A percentile compares a stretch with the other conserved stretches of the same genome.
Evolutionary conservation across 352 stramenopile genomes (phyloP).

Genomic region (Pythium periplocum): DNA sequence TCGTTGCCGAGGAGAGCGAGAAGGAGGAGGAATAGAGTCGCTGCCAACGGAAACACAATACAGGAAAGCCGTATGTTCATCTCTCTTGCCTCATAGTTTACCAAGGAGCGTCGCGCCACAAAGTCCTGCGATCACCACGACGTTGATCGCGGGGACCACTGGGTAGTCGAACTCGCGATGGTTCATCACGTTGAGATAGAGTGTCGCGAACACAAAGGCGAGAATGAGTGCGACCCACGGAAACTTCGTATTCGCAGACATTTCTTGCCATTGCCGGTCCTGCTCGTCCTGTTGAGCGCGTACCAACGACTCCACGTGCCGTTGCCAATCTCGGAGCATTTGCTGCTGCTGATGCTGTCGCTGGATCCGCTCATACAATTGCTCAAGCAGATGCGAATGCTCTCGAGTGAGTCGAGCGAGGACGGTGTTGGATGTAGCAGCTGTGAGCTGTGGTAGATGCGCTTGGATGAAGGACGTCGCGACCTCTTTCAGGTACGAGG

Average conservation of each 20-base stretch:
- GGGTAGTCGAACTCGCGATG: conserved; percentile 37
- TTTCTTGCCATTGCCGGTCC: conserved; percentile 23
- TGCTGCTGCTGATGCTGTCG: conserved; percentile 10
- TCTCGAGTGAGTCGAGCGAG: conserved; percentile 16
- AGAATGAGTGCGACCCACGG: conserved; percentile 52
- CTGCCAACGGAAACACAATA: too few species aligned
- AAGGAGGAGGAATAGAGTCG: conserved; percentile 17
- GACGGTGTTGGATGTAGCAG: not conserved
- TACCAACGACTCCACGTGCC: conserved; percentile 18
- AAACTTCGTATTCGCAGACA: conserved; percentile 22
- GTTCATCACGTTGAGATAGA: conserved; percentile 54
- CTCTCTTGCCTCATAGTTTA: conserved; percentile 7
- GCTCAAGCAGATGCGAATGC: conserved; percentile 35
- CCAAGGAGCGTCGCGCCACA: conserved; percentile 29
- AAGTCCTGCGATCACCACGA: conserved; percentile 33
- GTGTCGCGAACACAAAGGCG: conserved; percentile 38
- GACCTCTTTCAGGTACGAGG: conserved; percentile 50
- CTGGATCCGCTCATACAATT: conserved; percentile 26
- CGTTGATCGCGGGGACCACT: conserved; percentile 48
- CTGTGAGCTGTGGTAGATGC: conserved; percentile 21
- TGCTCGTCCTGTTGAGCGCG: conserved; percentile 22
- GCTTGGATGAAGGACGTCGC: conserved; percentile 28
- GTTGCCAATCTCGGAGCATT: conserved; percentile 32
- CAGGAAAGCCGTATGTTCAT: not conserved
- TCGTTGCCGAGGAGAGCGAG: conserved; percentile 1